phyloP scores from a whole-genome alignment of 1,139 yeast genomes.

The Hyphopichia wangnamkhiaoensis region DNA sequence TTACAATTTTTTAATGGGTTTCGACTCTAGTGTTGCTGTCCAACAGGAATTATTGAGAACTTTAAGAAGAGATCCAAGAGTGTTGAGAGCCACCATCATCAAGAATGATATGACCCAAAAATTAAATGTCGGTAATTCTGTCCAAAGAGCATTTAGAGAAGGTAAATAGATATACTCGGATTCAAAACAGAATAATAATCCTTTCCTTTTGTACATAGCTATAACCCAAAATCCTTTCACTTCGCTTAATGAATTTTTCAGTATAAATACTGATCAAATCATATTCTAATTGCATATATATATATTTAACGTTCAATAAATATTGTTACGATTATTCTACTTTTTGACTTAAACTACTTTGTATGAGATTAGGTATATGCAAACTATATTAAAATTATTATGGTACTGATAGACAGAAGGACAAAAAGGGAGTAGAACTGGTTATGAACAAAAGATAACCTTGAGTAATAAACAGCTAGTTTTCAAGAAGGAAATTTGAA shows the following conservation, averaged over 20 bases:
- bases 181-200: too few relatives aligned
- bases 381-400: too few relatives aligned
- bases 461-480: too few relatives aligned
- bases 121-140: conserved; percentile 56
- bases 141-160: conserved; percentile 24
- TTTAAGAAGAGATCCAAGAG: conserved; percentile 84
- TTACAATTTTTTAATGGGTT: conserved; percentile 79
- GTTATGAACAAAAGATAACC: too few relatives aligned
- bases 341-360: too few relatives aligned
- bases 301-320: neutral
- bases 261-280: neutral
- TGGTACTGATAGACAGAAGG: too few relatives aligned
- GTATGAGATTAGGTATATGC: too few relatives aligned
- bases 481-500: too few relatives aligned
- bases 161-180: neutral
- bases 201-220: neutral
- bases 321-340: neutral
- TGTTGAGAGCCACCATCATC: conserved; percentile 73
- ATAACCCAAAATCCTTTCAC: neutral
- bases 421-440: too few relatives aligned
- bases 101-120: conserved; percentile 62
- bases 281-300: neutral
- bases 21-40: conserved; percentile 83
- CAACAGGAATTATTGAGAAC: conserved; percentile 84
- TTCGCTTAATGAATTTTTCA: neutral